phyloP scores from a whole-genome alignment of 2,329 filamentous ascomycete genomes.

The Fusarium haematococcum region DNA sequence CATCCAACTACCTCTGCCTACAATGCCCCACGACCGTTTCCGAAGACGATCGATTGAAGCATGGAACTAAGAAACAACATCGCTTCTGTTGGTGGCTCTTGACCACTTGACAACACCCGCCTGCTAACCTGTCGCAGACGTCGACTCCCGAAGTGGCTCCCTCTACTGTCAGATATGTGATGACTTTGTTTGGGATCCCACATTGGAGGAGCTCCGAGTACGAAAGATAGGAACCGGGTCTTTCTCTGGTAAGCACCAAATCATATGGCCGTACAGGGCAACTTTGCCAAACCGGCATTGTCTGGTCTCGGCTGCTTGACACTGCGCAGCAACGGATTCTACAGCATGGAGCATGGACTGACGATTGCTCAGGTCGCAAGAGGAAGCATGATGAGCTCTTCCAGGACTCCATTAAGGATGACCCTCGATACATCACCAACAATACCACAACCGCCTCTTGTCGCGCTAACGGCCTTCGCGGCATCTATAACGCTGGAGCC shows the following conservation, averaged over 20 bases:
- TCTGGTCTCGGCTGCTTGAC: neutral
- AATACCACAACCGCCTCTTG: conserved; percentile 87
- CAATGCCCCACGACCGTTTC: conserved; percentile 78
- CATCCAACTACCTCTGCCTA: conserved; percentile 77
- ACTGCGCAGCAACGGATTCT: neutral
- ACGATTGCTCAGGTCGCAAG: conserved; percentile 68
- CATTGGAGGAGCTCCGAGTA: conserved; percentile 79
- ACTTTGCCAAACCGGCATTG: neutral
- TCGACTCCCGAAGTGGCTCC: conserved; percentile 80
- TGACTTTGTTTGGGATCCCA: conserved; percentile 86
- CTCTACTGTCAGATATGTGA: conserved; percentile 86
- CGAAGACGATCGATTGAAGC: conserved; percentile 73
- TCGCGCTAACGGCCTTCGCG: conserved; percentile 86
- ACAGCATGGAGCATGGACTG: neutral
- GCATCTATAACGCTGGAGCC: conserved; percentile 97
- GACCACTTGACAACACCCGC: neutral
- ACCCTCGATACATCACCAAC: conserved; percentile 79
- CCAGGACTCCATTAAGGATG: conserved; percentile 73
- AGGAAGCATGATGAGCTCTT: conserved; percentile 80
- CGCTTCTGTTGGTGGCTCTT: conserved; percentile 71
- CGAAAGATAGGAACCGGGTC: conserved; percentile 76
- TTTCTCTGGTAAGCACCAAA: conserved; percentile 67
- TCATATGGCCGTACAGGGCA: neutral
- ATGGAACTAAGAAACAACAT: conserved; percentile 77
- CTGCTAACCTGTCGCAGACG: conserved; percentile 64